Conservation (phyloP, 305 asterid species). For the Withania somnifera region DNA sequence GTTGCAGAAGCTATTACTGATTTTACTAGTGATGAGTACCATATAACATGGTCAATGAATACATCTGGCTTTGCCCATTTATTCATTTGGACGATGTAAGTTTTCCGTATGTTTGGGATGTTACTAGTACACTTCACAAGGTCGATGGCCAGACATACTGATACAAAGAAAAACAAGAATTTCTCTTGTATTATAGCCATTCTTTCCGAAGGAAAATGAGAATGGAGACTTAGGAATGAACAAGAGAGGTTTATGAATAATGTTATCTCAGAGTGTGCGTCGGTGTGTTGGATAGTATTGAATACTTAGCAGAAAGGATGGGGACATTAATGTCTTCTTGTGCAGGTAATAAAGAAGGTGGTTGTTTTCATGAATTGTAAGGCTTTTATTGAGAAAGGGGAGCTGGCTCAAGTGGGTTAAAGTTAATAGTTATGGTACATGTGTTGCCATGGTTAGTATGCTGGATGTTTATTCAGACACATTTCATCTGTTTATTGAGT, state of each 20-base stretch:
- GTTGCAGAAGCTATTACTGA: conserved; percentile 22
- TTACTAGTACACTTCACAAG: conserved; percentile 3
- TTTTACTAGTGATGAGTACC: conserved; percentile 63
- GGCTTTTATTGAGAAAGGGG: neutral
- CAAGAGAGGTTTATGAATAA: neutral
- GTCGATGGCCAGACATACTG: conserved; percentile 9
- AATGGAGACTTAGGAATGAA: neutral
- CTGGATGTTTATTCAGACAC: no score
- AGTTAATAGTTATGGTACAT: conserved; percentile 7
- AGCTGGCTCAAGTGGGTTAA: conserved; percentile 11
- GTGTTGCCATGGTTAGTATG: neutral
- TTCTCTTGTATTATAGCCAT: conserved; percentile 30
- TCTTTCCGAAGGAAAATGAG: neutral
- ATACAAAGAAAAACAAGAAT: conserved; percentile 22
- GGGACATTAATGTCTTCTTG: conserved; percentile 15
- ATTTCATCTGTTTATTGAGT: no score
- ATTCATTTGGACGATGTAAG: conserved; percentile 65
- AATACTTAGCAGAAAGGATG: neutral
- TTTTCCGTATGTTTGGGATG: conserved; percentile 21
- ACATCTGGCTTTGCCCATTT: conserved; percentile 55
- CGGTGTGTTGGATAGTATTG: neutral
- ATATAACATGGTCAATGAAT: conserved; percentile 41
- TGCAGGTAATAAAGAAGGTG: conserved; percentile 34
- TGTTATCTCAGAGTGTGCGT: neutral
- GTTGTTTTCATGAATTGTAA: conserved; percentile 40